phyloP scores from a whole-genome alignment of 1,139 yeast species.

The Scheffersomyces parashehatae region DNA sequence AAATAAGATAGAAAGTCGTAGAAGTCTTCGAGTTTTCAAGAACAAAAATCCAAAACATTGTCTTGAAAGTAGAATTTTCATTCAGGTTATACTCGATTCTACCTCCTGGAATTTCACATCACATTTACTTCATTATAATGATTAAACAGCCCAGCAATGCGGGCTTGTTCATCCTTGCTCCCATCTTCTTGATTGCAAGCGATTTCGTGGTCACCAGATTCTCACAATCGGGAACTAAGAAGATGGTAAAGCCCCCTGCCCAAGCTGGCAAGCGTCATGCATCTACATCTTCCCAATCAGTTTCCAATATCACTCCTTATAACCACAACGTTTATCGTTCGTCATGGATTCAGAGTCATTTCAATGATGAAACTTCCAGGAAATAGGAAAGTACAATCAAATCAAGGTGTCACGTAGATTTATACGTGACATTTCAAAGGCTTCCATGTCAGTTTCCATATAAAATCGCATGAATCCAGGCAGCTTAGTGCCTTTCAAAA shows the following conservation, averaged over 20 bases:
- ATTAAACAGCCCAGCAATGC: slow-evolving; percentile 17
- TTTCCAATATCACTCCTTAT: not conserved
- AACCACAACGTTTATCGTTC: slow-evolving; percentile 1
- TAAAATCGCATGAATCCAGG: too few relatives aligned
- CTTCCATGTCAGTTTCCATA: too few relatives aligned
- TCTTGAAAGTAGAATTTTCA: too few relatives aligned
- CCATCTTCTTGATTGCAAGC: slow-evolving; percentile 18
- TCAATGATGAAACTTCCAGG: not conserved
- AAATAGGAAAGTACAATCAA: too few relatives aligned
- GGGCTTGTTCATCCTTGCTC: slow-evolving; percentile 18
- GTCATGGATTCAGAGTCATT: not conserved
- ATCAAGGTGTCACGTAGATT: too few relatives aligned
- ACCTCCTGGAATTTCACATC: too few relatives aligned
- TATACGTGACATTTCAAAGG: too few relatives aligned
- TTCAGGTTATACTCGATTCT: too few relatives aligned
- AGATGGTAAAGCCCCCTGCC: slow-evolving; percentile 7
- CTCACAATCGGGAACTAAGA: slow-evolving; percentile 15
- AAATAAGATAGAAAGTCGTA: too few relatives aligned
- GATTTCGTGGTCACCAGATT: slow-evolving; percentile 18
- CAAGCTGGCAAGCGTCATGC: not conserved
- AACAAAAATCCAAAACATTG: too few relatives aligned
- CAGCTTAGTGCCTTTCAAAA: too few relatives aligned
- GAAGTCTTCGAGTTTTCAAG: too few relatives aligned
- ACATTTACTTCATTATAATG: not conserved
- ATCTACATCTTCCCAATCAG: not conserved